phyloP scores from a whole-genome alignment of 164 flowering plant genomes.

The Vitis rupestris region DNA sequence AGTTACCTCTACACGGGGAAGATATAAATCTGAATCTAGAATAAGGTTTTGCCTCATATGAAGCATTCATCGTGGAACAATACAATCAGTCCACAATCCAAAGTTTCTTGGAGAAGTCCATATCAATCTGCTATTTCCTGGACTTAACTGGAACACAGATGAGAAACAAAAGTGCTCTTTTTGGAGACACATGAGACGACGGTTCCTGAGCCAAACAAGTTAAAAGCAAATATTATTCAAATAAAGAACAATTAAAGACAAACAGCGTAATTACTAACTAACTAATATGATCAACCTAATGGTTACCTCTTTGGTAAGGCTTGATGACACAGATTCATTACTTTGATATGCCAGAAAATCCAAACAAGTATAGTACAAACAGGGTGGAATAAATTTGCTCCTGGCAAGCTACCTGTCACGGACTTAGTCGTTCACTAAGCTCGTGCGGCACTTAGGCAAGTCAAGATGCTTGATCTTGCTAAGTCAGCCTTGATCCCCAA shows the following conservation, averaged over 20 bases:
- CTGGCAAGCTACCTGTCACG: constrained; percentile 38
- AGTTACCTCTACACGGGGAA: constrained; percentile 81
- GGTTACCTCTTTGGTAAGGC: constrained; percentile 31
- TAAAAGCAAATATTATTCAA: too few species aligned
- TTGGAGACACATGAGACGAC: constrained; percentile 12
- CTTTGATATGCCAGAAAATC: constrained; percentile 13
- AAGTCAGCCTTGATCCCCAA: too few species aligned
- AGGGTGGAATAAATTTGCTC: constrained; percentile 61
- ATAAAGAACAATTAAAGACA: not conserved
- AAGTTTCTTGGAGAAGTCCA: constrained; percentile 84
- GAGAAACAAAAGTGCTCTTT: constrained; percentile 45
- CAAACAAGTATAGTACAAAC: constrained; percentile 40
- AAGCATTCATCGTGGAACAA: constrained; percentile 75
- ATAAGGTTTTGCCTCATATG: constrained; percentile 75
- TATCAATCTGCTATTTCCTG: constrained; percentile 88
- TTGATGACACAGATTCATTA: constrained; percentile 33
- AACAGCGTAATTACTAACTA: not conserved
- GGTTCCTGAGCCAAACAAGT: too few species aligned
- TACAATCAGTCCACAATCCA: constrained; percentile 57
- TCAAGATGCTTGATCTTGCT: too few species aligned
- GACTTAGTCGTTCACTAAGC: too few species aligned
- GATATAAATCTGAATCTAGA: constrained; percentile 84
- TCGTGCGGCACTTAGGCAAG: too few species aligned
- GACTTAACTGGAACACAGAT: constrained; percentile 81
- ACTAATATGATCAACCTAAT: too few species aligned